phyloP scores from a whole-genome alignment of 352 stramenopile species.

The Globisporangium radiosum region DNA sequence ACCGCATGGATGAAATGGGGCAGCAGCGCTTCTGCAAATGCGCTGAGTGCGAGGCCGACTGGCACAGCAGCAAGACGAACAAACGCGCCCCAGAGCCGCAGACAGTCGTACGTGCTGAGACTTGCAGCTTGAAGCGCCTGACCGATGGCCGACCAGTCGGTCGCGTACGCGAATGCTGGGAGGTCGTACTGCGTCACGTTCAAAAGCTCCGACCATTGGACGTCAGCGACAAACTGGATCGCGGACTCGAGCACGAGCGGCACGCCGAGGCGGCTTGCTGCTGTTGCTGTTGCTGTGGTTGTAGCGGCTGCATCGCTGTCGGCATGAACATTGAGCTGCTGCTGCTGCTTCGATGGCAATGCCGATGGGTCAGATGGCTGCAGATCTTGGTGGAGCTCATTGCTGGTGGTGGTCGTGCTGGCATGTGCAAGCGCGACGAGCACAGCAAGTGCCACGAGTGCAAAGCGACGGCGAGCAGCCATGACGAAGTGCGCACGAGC shows the following conservation, averaged over 20 bases:
- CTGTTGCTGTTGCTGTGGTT: too few species aligned
- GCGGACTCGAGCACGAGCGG: slow-evolving; percentile 4
- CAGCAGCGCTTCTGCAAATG: slow-evolving; percentile 49
- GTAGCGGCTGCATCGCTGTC: background rate
- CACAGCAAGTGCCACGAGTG: background rate
- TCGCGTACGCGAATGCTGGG: slow-evolving; percentile 37
- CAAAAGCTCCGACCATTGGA: slow-evolving; percentile 12
- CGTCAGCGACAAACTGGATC: slow-evolving; percentile 13
- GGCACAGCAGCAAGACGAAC: slow-evolving; percentile 41
- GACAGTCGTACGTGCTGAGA: slow-evolving; percentile 49
- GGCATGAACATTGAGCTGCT: background rate
- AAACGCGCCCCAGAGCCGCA: slow-evolving; percentile 56
- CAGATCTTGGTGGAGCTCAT: background rate
- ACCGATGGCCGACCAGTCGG: slow-evolving; percentile 62
- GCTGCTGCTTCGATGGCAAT: background rate
- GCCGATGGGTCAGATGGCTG: too few species aligned
- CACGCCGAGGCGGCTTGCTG: too few species aligned
- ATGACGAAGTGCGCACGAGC: background rate
- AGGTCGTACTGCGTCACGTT: slow-evolving; percentile 26
- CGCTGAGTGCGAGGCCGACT: slow-evolving; percentile 25
- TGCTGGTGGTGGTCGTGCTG: background rate
- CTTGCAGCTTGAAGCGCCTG: slow-evolving; percentile 43
- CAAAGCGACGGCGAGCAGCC: background rate
- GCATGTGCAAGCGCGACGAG: background rate
- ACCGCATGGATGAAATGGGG: slow-evolving; percentile 49